Evolutionary conservation across 2,329 filamentous ascomycete species (phyloP).

Genomic region (Colletotrichum australisinense): DNA sequence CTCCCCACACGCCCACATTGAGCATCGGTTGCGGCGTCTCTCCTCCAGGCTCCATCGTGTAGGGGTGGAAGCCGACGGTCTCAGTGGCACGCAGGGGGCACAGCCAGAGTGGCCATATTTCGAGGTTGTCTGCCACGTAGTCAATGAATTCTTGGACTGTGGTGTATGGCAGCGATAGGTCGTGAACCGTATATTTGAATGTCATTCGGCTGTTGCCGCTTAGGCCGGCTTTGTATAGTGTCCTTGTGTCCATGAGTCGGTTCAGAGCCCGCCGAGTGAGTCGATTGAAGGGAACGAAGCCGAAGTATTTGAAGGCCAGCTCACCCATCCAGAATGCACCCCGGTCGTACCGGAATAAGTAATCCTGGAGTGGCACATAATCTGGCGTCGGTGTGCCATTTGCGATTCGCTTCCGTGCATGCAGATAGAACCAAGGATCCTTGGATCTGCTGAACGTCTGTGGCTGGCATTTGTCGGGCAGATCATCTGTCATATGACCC

Average conservation of each 20-base stretch:
- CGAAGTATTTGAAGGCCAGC: slow-evolving; percentile 73
- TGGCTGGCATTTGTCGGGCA: slow-evolving; percentile 47
- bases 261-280: slow-evolving; percentile 72
- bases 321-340: slow-evolving; percentile 76
- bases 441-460: slow-evolving; percentile 65
- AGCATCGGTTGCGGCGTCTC: slow-evolving; percentile 44
- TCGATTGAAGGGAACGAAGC: slow-evolving; percentile 70
- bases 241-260: slow-evolving; percentile 70
- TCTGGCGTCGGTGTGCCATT: slow-evolving; percentile 53
- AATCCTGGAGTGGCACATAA: slow-evolving; percentile 71
- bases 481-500: slow-evolving; percentile 65
- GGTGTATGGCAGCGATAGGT: slow-evolving; percentile 65
- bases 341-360: slow-evolving; percentile 78
- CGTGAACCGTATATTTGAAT: slow-evolving; percentile 73
- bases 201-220: slow-evolving; percentile 63
- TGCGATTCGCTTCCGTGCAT: slow-evolving; percentile 52
- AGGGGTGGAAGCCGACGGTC: slow-evolving; percentile 40
- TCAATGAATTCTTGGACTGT: slow-evolving; percentile 55
- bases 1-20: slow-evolving; percentile 74
- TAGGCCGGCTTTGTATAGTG: slow-evolving; percentile 75
- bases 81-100: slow-evolving; percentile 62
- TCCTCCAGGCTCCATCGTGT: slow-evolving; percentile 19
- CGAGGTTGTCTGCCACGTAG: slow-evolving; percentile 58
- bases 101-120: slow-evolving; percentile 67
- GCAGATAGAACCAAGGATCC: slow-evolving; percentile 82